These are phyloP conservation scores for Pholiota molesta DNA, from an alignment of 768 basidiomycete species.

Conservation along the genomic window DNA sequence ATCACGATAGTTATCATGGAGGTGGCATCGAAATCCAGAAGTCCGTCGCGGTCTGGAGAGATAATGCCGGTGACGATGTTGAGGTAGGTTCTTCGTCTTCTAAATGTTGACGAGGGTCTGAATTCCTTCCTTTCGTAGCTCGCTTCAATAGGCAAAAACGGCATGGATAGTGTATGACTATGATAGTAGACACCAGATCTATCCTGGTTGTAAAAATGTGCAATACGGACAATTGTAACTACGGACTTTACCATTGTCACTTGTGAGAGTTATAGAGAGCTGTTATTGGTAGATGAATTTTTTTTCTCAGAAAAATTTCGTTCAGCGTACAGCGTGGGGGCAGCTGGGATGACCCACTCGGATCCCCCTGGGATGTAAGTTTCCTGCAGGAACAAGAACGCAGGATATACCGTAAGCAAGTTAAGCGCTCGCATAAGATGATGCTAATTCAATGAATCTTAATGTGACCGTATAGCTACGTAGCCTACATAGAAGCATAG, in stretches of 20 bases:
- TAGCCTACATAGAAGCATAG: too few relatives aligned
- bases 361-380: too few relatives aligned
- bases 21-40: conserved; percentile 10
- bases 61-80: conserved; percentile 3
- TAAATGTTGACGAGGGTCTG: background rate
- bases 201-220: background rate
- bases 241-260: background rate
- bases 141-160: conserved; percentile 1
- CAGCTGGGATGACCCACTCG: too few relatives aligned
- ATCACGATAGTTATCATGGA: conserved; percentile 9
- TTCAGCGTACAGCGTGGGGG: background rate
- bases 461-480: too few relatives aligned
- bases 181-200: background rate
- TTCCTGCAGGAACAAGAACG: too few relatives aligned
- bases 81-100: background rate
- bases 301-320: background rate
- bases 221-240: background rate
- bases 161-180: conserved; percentile 10
- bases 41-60: conserved; percentile 11
- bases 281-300: too few relatives aligned
- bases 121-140: background rate
- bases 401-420: too few relatives aligned
- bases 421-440: too few relatives aligned
- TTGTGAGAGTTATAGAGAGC: background rate
- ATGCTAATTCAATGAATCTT: too few relatives aligned